Evolutionary conservation across 257 asterid species (phyloP), one percentile per base, ranked within the genome.

Genomic region (Capsicum chinense): DNA sequence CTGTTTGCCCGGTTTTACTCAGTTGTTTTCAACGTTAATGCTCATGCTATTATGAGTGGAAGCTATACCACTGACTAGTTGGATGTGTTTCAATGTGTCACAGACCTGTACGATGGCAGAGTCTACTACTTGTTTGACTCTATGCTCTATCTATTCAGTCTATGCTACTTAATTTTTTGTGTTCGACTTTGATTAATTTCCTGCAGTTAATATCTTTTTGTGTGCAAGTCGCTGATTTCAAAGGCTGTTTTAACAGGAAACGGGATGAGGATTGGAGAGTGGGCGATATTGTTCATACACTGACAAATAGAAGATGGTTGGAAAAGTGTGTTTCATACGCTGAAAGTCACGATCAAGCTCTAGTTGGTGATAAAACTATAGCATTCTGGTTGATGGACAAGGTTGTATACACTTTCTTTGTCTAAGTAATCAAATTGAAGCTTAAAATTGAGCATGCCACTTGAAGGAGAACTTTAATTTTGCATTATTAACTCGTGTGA

Each of bases 381-480:
- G 98, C 99, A 82, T 96, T 96, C 90, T 93, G 98, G 99, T 87
- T 96, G 91, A 96, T 96, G 99, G 99, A 97, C 89, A 97, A 97
- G 99, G 99, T 96, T 80, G 33, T 83, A 54, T 83, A 88, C 70
- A 21, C 85, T 70, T 85, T 66, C 48, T 52, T 56, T 44, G 19
- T 63, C 62, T 80, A 66, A 57, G 62, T 67, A 14, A 12, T 81
- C 62, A n/a, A 37, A 76, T 21, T 47, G 84, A 14, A 62, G 62
- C 26, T 81, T 66, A 39, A 76, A 60, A 56, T 82, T 82, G 79
- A 9, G 39, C 35, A 66, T 50, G 67, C 59, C 62, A 50, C 62
- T 82, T 50, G 79, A 82, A 66, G 79, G 66, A 50, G 78, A 56
- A 15, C 13, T 52, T 48, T 14, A 48, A 4, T 82, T 66, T 16